These are phyloP conservation scores for Alternaria metachromatica DNA, from an alignment of 2,329 filamentous ascomycete genomes.

Conservation along the genomic window DNA sequence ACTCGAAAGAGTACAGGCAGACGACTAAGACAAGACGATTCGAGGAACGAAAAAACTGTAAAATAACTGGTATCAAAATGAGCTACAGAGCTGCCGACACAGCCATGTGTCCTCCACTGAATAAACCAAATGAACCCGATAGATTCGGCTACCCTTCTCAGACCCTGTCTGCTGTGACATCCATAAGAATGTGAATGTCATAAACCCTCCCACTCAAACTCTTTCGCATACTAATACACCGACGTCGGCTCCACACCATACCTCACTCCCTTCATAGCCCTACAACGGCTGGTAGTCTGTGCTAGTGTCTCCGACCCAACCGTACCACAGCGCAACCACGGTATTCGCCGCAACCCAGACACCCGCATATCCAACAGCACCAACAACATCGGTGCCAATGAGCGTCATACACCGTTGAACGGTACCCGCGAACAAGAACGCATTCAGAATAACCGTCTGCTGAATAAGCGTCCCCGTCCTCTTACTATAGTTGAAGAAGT, in stretches of 20 bases:
- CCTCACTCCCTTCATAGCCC: background rate
- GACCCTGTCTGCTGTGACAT: background rate
- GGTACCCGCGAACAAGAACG: conserved; percentile 58
- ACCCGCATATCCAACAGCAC: conserved; percentile 74
- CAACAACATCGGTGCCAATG: conserved; percentile 71
- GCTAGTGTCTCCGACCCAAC: conserved; percentile 56
- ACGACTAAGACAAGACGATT: background rate
- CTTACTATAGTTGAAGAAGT: conserved; percentile 73
- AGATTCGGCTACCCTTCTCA: background rate
- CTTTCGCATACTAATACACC: background rate
- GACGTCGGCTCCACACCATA: background rate
- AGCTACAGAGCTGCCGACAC: background rate
- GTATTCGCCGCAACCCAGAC: conserved; percentile 75
- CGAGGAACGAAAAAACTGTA: background rate
- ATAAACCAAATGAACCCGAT: background rate
- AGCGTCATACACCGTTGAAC: conserved; percentile 73
- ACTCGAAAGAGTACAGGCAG: background rate
- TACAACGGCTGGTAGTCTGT: conserved; percentile 32
- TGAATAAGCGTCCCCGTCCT: conserved; percentile 68
- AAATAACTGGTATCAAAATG: background rate
- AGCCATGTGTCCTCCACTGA: background rate
- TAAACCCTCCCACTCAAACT: no score
- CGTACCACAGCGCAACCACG: conserved; percentile 64
- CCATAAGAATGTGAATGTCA: accelerated
- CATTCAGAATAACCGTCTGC: conserved; percentile 59